Evolutionary conservation across 129 eudicot genomes (phyloP), one percentile per base, ranked within the genome.

Genomic region (Chrysanthemum makinoi): DNA sequence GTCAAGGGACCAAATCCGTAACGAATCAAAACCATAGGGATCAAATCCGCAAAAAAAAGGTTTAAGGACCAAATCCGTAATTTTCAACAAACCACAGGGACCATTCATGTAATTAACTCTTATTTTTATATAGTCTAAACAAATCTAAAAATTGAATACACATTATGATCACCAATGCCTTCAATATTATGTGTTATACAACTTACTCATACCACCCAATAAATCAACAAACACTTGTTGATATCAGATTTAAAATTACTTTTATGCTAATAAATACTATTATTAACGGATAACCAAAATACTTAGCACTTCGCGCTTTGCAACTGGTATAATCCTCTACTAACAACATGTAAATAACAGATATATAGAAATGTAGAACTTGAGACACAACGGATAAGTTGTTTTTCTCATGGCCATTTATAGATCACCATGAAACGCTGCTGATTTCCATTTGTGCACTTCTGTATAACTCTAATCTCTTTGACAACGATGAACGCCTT

Each of bases 401-500:
- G 4, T 28, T 30, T 70, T 70, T 60, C 57, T 69, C 63, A 76
- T 76, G 70, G 18, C 18, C 68, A 17, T 51, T 65, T 26, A 55
- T 50, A 7, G 10, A 58, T 64, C 64, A 73, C 86, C 82, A 82
- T 50, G 86, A 68, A 35, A 77, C 80, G 50, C 69, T 49, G 73
- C 66, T 79, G 63, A 82, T 77, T 50, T 73, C 86, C 65, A 67
- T 71, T 77, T 78, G 79, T 62, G 82, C 86, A 15, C 79, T 82
- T 74, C 50, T 84, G 75, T 84, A 84, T 58, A 84, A 59, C 79
- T 81, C 83, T 17, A 84, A 71, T 74, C 89, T 78, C 77, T 78
- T 75, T 14, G 80, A 77, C 24, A 73, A 43, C 3, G 80, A 82
- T 2, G 43, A 68, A 70, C 89, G 82, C 72, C 82, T 81, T 57